These are phyloP conservation scores for Malus domestica DNA, from an alignment of 306 rosid species.

Conservation along the genomic window DNA sequence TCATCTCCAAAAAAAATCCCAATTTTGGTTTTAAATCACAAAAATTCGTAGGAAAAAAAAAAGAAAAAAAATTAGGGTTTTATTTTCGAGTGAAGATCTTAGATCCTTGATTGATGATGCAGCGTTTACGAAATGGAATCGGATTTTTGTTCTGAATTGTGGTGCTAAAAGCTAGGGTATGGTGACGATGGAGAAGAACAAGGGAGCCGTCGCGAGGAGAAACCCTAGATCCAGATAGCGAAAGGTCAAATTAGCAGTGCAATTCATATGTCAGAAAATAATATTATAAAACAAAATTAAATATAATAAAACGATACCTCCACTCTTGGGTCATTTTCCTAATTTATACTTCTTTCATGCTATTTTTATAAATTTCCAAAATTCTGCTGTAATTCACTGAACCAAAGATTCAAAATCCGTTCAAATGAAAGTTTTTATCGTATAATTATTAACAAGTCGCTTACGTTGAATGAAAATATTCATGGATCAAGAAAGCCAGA, in stretches of 20 bases:
- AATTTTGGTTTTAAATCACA: conserved; percentile 46
- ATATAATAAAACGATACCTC: background rate
- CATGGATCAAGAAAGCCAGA: background rate
- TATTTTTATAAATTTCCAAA: background rate
- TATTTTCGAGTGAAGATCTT: conserved; percentile 39
- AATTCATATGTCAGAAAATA: conserved; percentile 11
- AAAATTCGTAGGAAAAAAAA: conserved; percentile 9
- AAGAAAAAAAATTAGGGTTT: conserved; percentile 14
- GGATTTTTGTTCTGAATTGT: conserved; percentile 9
- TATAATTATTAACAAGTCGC: background rate
- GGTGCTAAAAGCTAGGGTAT: conserved; percentile 49
- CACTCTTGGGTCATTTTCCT: background rate
- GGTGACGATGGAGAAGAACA: conserved; percentile 23
- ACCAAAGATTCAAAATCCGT: background rate
- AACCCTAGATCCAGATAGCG: conserved; percentile 99
- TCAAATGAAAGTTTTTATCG: background rate
- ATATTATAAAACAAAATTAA: background rate
- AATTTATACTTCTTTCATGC: background rate
- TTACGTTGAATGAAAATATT: too few relatives aligned
- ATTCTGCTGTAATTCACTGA: background rate
- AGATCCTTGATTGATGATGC: conserved; percentile 60
- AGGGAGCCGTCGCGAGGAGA: conserved; percentile 40
- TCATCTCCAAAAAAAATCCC: conserved; percentile 54
- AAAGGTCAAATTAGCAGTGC: conserved; percentile 62
- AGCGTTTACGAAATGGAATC: background rate